Conservation (phyloP, 1,139 yeast species). For the Taphrina communis region DNA sequence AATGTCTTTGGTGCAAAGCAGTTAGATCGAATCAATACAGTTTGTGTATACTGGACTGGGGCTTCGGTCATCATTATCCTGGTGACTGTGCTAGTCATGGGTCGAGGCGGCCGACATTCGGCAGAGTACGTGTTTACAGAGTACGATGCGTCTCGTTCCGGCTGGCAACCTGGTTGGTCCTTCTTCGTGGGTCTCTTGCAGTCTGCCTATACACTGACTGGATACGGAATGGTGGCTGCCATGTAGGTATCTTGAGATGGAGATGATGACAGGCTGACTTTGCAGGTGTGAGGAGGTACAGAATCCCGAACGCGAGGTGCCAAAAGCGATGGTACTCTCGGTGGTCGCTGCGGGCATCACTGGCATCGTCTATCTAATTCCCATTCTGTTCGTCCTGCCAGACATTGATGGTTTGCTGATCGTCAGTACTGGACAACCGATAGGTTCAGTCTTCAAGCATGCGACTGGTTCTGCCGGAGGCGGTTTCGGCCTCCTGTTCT, state of each 20-base stretch:
- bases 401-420: slow-evolving; percentile 70
- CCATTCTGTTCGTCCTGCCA: slow-evolving; percentile 73
- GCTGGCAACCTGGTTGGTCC: slow-evolving; percentile 41
- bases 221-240: slow-evolving; percentile 81
- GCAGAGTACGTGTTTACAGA: slow-evolving; percentile 34
- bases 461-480: slow-evolving; percentile 64
- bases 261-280: background rate
- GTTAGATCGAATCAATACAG: slow-evolving; percentile 31
- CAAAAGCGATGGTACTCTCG: slow-evolving; percentile 74
- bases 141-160: slow-evolving; percentile 34
- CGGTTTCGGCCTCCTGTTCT: slow-evolving; percentile 68
- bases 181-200: slow-evolving; percentile 68
- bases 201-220: slow-evolving; percentile 78
- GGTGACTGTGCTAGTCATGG: slow-evolving; percentile 28
- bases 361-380: slow-evolving; percentile 74
- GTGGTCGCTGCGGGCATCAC: slow-evolving; percentile 68
- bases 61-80: slow-evolving; percentile 39
- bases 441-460: slow-evolving; percentile 68
- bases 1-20: slow-evolving; percentile 33
- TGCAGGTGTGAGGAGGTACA: slow-evolving; percentile 70
- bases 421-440: slow-evolving; percentile 60
- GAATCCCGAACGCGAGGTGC: slow-evolving; percentile 64
- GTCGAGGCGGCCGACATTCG: slow-evolving; percentile 28
- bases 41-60: slow-evolving; percentile 40
- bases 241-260: slow-evolving; percentile 51